A percentile compares a stretch with the other conserved stretches of the same genome.
These are phyloP conservation scores for Fusarium sororula DNA, from an alignment of 2,329 filamentous ascomycete species.

Conservation along the genomic window DNA sequence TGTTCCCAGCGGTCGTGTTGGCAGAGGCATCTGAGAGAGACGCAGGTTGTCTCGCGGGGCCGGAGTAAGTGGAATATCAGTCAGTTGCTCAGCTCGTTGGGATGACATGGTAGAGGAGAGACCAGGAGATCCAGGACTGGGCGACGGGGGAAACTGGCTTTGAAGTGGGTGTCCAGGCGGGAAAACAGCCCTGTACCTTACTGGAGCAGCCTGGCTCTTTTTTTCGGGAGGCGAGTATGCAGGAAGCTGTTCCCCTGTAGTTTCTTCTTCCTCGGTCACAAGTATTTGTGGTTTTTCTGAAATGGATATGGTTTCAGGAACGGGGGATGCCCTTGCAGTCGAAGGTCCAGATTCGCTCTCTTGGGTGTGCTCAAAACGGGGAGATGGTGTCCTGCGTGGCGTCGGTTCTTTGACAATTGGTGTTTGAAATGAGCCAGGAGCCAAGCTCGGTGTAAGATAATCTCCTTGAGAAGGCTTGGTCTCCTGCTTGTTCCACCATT, in stretches of 20 bases:
- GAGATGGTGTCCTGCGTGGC: conserved; percentile 48
- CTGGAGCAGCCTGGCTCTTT: conserved; percentile 44
- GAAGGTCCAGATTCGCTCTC: conserved; percentile 29
- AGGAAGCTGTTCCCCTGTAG: conserved; percentile 56
- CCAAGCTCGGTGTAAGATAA: conserved; percentile 27
- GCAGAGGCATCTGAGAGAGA: conserved; percentile 47
- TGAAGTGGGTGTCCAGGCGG: conserved; percentile 62
- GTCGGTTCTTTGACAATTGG: conserved; percentile 51
- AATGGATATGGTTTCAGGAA: conserved; percentile 18
- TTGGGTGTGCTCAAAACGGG: conserved; percentile 27
- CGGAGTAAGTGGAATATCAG: conserved; percentile 65
- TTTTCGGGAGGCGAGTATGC: conserved; percentile 63
- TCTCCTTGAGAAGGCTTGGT: conserved; percentile 24
- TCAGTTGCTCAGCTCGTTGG: conserved; percentile 68
- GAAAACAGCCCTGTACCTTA: conserved; percentile 66
- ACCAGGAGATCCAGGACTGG: conserved; percentile 70
- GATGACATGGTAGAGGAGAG: conserved; percentile 70
- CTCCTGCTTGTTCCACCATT: conserved; percentile 50
- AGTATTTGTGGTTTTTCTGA: conserved; percentile 53
- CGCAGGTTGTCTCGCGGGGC: conserved; percentile 35
- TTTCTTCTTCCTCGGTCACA: conserved; percentile 48
- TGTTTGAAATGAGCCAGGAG: conserved; percentile 38
- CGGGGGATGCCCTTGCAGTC: conserved; percentile 29
- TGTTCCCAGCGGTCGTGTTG: conserved; percentile 55
- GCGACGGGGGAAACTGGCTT: conserved; percentile 63